These are phyloP conservation scores for Hemisphaericaspora xylofermentans DNA, from an alignment of 1,139 yeast species.

Conservation along the genomic window DNA sequence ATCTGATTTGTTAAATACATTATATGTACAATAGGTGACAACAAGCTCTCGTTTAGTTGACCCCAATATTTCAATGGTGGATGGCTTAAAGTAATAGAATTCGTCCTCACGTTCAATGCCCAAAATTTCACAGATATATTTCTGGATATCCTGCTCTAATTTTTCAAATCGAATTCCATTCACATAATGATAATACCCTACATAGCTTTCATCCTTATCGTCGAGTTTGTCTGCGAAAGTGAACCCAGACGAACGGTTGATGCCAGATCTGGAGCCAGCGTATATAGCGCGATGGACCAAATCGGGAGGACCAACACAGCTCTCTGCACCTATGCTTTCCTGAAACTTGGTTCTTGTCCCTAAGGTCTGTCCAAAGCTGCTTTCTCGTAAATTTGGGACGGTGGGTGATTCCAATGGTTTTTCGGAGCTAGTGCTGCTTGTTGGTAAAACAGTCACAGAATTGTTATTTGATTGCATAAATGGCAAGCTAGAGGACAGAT, in stretches of 20 bases:
- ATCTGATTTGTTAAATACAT: conserved; percentile 49
- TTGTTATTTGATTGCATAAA: neutral
- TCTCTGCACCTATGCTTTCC: conserved; percentile 17
- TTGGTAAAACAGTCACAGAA: conserved; percentile 1
- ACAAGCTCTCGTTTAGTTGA: conserved; percentile 34
- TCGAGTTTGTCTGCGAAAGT: conserved; percentile 11
- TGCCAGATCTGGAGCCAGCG: conserved; percentile 32
- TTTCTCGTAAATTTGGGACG: conserved; percentile 27
- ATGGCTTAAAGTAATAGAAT: conserved; percentile 17
- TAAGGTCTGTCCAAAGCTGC: conserved; percentile 29
- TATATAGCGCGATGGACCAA: conserved; percentile 42
- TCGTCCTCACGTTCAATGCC: conserved; percentile 25
- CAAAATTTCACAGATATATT: conserved; percentile 27
- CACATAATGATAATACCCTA: conserved; percentile 41
- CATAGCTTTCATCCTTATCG: conserved; percentile 34
- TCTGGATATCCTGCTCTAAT: conserved; percentile 27
- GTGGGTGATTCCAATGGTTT: conserved; percentile 1
- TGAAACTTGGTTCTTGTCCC: conserved; percentile 23
- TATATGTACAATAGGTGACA: conserved; percentile 51
- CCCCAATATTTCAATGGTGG: conserved; percentile 11
- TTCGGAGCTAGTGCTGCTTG: neutral
- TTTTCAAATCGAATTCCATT: conserved; percentile 33
- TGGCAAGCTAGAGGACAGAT: neutral
- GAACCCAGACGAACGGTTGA: conserved; percentile 32
- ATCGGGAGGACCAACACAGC: conserved; percentile 37